These are phyloP conservation scores for Verbascum thapsus DNA, from an alignment of 257 asterid genomes.

Conservation along the genomic window DNA sequence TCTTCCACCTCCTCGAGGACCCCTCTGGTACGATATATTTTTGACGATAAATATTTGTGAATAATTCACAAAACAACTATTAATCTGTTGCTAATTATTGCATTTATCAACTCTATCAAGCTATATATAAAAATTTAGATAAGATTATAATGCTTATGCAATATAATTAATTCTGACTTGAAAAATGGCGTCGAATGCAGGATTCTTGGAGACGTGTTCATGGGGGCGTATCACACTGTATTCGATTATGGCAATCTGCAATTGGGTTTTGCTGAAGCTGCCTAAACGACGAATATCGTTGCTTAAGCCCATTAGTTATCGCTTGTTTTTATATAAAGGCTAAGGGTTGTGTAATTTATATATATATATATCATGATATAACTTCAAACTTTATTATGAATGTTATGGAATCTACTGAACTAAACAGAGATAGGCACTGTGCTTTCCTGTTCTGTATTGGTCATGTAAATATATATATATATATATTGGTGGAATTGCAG, in stretches of 20 bases:
- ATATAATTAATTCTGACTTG: not conserved
- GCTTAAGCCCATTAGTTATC: constrained; percentile 17
- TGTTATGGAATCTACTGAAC: not conserved
- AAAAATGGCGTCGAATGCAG: constrained; percentile 40
- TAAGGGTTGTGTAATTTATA: constrained; percentile 21
- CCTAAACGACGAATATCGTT: constrained; percentile 30
- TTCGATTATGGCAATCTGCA: constrained; percentile 83
- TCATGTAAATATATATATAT: no score
- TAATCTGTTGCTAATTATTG: no score
- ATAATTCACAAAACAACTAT: no score
- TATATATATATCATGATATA: not conserved
- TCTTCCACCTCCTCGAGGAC: constrained; percentile 85
- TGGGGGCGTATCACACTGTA: constrained; percentile 93
- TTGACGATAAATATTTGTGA: not conserved
- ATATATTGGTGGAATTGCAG: no score
- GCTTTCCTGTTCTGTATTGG: constrained; percentile 2
- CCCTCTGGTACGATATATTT: constrained; percentile 93
- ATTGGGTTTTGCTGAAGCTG: constrained; percentile 89
- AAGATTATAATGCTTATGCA: no score
- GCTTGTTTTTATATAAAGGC: constrained; percentile 24
- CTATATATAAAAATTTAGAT: no score
- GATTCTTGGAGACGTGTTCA: constrained; percentile 96
- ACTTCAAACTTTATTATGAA: not conserved
- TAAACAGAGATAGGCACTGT: not conserved
- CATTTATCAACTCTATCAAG: no score